Evolutionary conservation across 352 stramenopile genomes (phyloP), one percentile per base, ranked within the genome.

Genomic region (Phytophthora cajani): DNA sequence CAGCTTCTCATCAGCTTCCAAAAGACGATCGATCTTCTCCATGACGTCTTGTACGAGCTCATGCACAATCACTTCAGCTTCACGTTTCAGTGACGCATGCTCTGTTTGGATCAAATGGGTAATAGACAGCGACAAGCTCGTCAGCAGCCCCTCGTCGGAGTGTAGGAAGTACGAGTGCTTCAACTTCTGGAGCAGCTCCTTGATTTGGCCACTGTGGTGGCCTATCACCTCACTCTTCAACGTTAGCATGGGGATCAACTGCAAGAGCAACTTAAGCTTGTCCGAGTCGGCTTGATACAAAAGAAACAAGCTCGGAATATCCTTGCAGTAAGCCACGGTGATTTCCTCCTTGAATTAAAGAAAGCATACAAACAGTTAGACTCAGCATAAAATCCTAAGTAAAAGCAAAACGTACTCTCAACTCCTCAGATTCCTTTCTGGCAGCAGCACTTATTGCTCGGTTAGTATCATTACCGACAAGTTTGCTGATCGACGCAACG

Each of bases 241-340:
- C 1, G 83, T 76, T 33, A 95, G 58, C 69, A 93, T 82, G 3
- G 89, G 87, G 21, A 95, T 89, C 38, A 95, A 71, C 67, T 95
- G 73, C 23, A 94, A 78, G 30, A 96, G 64, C 47, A 95, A 67
- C 3, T 74, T 80, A 19, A 97, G 56, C 44, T 97, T 97, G 59
- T 93, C 87, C 2, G 81, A 73, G 52, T 97, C 89, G 0, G 88
- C 85, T 63, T 97, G 88, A 38, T 91, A 95, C 27, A 83, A 69
- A 42, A 89, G 67, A 10, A 97, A 82, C 59, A 97, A 68, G 11
- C 69, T 88, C 16, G 89, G 88, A 30, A 97, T 82, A 64, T 95
- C 89, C 38, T 90, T 89, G 73, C 84, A 95, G 47, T 94, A 95
- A 32, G 80, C 78, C 17, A 92, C 76, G 14, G 85, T 89, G 30